Evolutionary conservation across 2,329 filamentous ascomycete genomes (phyloP).

Genomic region (Fonsecaea nubica): DNA sequence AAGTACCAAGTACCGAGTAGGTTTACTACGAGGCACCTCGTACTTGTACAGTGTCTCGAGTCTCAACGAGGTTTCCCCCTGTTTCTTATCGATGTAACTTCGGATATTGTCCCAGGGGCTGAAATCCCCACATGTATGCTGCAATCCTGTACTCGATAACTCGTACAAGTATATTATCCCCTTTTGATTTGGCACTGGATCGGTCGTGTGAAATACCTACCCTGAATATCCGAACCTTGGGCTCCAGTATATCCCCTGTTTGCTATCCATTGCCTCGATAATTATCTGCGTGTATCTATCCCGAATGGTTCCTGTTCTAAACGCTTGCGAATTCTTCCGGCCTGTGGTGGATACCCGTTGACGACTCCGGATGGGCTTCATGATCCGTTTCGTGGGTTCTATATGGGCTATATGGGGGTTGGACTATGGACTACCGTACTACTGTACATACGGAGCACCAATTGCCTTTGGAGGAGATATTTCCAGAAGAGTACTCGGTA

Average conservation of each 20-base stretch:
- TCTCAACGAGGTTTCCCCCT: background rate
- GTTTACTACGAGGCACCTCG: no score
- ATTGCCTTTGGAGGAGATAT: no score
- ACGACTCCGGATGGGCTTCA: no score
- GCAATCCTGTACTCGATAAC: background rate
- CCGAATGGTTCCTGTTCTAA: background rate
- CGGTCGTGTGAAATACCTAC: background rate
- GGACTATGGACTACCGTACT: no score
- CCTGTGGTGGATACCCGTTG: background rate
- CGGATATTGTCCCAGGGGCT: constrained; percentile 17
- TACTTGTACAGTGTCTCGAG: background rate
- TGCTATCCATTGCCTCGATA: background rate
- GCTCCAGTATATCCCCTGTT: background rate
- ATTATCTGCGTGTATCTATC: background rate
- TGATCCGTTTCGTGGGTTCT: no score
- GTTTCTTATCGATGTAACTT: constrained; percentile 8
- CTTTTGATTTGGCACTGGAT: background rate
- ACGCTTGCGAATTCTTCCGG: constrained; percentile 1
- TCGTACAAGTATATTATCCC: background rate
- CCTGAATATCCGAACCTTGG: background rate
- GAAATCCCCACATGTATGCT: background rate
- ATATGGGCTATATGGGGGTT: no score
- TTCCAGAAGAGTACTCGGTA: no score
- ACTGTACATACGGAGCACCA: no score
- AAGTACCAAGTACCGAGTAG: background rate